Conservation (phyloP, 129 eudicot genomes). For the Kitagawia praeruptora region DNA sequence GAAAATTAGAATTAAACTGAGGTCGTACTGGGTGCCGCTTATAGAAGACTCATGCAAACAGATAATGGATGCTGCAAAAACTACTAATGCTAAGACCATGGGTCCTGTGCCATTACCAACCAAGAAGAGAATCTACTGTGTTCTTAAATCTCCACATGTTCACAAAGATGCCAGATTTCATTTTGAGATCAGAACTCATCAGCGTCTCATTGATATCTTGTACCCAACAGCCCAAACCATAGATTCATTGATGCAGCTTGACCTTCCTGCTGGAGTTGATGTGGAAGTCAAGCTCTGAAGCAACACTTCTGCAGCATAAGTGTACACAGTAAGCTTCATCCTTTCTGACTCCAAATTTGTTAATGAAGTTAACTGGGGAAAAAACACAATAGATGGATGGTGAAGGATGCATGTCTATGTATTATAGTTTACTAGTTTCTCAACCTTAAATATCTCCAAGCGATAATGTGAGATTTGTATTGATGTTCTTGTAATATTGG, state of each 20-base stretch:
- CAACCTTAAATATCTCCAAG: not conserved
- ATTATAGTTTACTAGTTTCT: conserved; percentile 12
- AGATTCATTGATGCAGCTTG: conserved; percentile 86
- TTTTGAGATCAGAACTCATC: conserved; percentile 93
- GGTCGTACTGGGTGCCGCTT: conserved; percentile 81
- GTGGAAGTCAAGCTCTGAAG: conserved; percentile 83
- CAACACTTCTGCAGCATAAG: not conserved
- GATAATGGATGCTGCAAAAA: conserved; percentile 87
- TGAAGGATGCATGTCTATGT: conserved; percentile 1
- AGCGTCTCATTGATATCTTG: conserved; percentile 78
- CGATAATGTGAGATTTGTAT: not conserved
- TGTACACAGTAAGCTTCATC: conserved; percentile 9
- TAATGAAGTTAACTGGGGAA: not conserved
- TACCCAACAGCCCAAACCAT: conserved; percentile 92
- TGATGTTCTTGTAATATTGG: not conserved
- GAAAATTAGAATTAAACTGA: conserved; percentile 69
- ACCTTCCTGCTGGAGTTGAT: conserved; percentile 92
- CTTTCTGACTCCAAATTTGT: conserved; percentile 8
- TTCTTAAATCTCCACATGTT: conserved; percentile 93
- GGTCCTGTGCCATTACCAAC: conserved; percentile 92
- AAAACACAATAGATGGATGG: not conserved
- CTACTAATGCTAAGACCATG: conserved; percentile 75
- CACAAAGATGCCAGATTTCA: conserved; percentile 93
- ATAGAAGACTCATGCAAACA: conserved; percentile 94
- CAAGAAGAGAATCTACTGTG: conserved; percentile 70